These are phyloP conservation scores for Clonostachys sp. DNA, from an alignment of 2,329 filamentous ascomycete species.

Conservation along the genomic window DNA sequence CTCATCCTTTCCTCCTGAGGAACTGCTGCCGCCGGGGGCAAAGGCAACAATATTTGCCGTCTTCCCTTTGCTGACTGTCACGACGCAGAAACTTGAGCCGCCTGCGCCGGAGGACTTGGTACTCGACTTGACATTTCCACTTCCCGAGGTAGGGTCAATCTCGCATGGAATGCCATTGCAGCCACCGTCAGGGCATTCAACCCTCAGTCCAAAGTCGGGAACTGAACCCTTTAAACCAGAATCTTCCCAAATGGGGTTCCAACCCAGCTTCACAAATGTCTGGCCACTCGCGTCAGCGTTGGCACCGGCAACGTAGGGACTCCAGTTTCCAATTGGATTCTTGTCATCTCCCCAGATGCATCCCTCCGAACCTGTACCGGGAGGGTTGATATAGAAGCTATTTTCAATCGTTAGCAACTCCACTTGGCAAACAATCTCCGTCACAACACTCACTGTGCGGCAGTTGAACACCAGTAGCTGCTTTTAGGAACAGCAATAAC, in stretches of 20 bases:
- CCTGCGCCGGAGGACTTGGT: slow-evolving; percentile 57
- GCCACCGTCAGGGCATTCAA: slow-evolving; percentile 60
- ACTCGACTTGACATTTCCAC: slow-evolving; percentile 56
- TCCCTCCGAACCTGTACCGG: slow-evolving; percentile 57
- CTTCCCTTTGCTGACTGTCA: slow-evolving; percentile 64
- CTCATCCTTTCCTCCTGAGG: slow-evolving; percentile 12
- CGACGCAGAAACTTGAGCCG: slow-evolving; percentile 68
- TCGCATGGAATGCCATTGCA: slow-evolving; percentile 74
- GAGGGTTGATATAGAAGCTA: slow-evolving; percentile 70
- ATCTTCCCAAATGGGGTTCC: slow-evolving; percentile 72
- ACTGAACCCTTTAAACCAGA: slow-evolving; percentile 47
- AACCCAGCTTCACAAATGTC: slow-evolving; percentile 72
- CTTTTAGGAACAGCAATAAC: slow-evolving; percentile 66
- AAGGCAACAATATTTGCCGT: slow-evolving; percentile 65
- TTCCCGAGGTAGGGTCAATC: slow-evolving; percentile 56
- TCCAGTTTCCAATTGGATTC: slow-evolving; percentile 70
- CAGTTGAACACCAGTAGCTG: slow-evolving; percentile 67
- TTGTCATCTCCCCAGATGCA: slow-evolving; percentile 67
- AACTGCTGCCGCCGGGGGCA: slow-evolving; percentile 33
- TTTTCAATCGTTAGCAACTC: slow-evolving; percentile 18
- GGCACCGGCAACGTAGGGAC: slow-evolving; percentile 70
- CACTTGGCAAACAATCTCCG: slow-evolving; percentile 37
- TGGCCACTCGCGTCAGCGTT: slow-evolving; percentile 62
- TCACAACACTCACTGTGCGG: slow-evolving; percentile 47
- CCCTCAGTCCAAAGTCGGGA: slow-evolving; percentile 64